These are phyloP conservation scores for Picochlorum sp. DNA, from an alignment of 139 green algal species.

Conservation along the genomic window DNA sequence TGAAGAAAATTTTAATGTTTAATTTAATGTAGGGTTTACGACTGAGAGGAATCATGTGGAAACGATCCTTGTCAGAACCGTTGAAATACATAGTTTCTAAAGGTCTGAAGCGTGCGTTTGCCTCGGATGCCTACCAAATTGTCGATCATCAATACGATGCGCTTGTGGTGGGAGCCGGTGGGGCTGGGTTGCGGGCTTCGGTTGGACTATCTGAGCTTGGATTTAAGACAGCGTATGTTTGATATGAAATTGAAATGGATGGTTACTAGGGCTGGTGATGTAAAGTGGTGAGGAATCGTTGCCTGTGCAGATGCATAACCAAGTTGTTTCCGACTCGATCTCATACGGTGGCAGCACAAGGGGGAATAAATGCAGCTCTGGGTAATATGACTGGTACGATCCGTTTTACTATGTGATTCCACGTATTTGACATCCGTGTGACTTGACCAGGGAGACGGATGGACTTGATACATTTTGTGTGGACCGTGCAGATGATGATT, in stretches of 20 bases:
- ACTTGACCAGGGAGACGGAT: too few species aligned
- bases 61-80: too few species aligned
- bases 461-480: not conserved
- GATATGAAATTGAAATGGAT: too few species aligned
- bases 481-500: constrained; percentile 96
- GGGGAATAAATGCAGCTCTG: constrained; percentile 97
- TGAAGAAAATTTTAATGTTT: too few species aligned
- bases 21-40: too few species aligned
- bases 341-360: constrained; percentile 97
- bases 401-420: constrained; percentile 1
- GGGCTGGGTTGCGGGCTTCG: constrained; percentile 83
- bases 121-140: not conserved
- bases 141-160: constrained; percentile 94
- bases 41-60: too few species aligned
- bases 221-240: constrained; percentile 92
- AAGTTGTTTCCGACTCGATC: constrained; percentile 99
- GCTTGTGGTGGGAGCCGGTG: constrained; percentile 90
- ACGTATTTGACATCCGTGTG: too few species aligned
- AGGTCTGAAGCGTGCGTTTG: too few species aligned
- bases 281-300: too few species aligned
- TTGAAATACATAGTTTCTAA: too few species aligned
- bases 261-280: not conserved
- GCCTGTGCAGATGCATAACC: constrained; percentile 81
- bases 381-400: constrained; percentile 99
- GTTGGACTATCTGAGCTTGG: constrained; percentile 88